Base-by-base conservation (phyloP, 495 filamentous ascomycete species). In the Penicillium ochrochloron region DNA sequence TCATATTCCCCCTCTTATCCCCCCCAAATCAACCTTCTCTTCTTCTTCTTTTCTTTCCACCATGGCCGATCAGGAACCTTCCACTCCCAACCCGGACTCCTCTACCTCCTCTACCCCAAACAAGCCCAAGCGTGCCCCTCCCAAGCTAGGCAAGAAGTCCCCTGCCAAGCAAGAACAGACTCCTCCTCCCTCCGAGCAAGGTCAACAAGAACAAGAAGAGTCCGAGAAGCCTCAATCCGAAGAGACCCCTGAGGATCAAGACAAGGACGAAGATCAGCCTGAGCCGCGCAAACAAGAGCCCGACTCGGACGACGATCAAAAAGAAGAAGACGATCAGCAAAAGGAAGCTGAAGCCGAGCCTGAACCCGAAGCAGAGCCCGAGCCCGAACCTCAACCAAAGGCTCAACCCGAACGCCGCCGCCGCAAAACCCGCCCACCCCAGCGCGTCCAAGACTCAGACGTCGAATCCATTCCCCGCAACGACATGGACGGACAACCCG, bases 401-500 rank as follows among this genome's bases (percentile, higher is more conserved):
- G 71, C 66, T 29, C 61, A 72, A 51, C 70, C 64, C 31, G 65
- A 75, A 62, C 73, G 71, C 63, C 74, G 75, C 46, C 68, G 74
- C 59, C 62, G 68, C 41, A 72, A 71, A 29, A 70, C 70, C 3
- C 73, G 72, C 56, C 75, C 76, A 17, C 61, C 70, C 15, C 42
- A 50, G 19, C 54, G 64, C 50, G 65, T 39, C n/a, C 72, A 77
- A 67, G 76, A 77, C 58, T 75, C 76, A 57, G 77, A 75, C 61
- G 65, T 70, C 17, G 77, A 81, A 66, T 71, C 69, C 60, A 70
- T 80, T 64, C 61, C 68, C 27, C 76, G 70, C 63, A 69, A 57
- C 70, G 70, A 80, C 59, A 80, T 80, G 78, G 79, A 79, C 17
- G 39, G 59, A 44, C 74, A 74, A 64, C 72, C 69, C 51, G 69